These are phyloP conservation scores for Psilocybe cubensis DNA, from an alignment of 768 basidiomycete genomes.

Conservation along the genomic window DNA sequence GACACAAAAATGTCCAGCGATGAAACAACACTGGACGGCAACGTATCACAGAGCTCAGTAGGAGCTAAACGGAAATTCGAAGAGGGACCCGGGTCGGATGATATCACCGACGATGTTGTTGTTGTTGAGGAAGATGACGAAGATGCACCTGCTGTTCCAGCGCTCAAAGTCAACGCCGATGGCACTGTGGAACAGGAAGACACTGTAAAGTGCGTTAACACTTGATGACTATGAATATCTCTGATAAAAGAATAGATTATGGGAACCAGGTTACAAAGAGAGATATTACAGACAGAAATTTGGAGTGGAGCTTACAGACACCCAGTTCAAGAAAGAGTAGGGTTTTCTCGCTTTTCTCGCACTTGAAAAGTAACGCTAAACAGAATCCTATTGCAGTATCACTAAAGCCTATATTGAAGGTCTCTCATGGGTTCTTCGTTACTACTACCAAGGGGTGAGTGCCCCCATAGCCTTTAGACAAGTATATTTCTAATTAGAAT, in stretches of 20 bases:
- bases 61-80: slow-evolving; percentile 50
- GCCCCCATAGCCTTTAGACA: not conserved
- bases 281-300: slow-evolving; percentile 97
- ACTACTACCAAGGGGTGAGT: slow-evolving; percentile 97
- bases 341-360: slow-evolving; percentile 24
- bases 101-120: slow-evolving; percentile 48
- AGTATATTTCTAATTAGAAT: slow-evolving; percentile 13
- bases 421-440: slow-evolving; percentile 92
- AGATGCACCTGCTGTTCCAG: slow-evolving; percentile 45
- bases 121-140: slow-evolving; percentile 56
- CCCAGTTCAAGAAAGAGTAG: slow-evolving; percentile 74
- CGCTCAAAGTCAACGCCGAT: slow-evolving; percentile 83
- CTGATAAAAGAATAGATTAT: slow-evolving; percentile 59
- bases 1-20: slow-evolving; percentile 25
- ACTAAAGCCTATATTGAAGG: slow-evolving; percentile 91
- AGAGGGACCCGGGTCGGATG: slow-evolving; percentile 44
- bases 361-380: slow-evolving; percentile 1
- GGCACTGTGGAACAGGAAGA: slow-evolving; percentile 96
- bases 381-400: slow-evolving; percentile 50
- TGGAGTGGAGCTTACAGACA: slow-evolving; percentile 70
- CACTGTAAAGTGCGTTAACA: slow-evolving; percentile 75
- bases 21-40: slow-evolving; percentile 20
- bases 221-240: not conserved
- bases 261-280: slow-evolving; percentile 95
- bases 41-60: slow-evolving; percentile 16